Base-by-base conservation (phyloP, 140 eudicot species). In the Eryngium alpinum region DNA sequence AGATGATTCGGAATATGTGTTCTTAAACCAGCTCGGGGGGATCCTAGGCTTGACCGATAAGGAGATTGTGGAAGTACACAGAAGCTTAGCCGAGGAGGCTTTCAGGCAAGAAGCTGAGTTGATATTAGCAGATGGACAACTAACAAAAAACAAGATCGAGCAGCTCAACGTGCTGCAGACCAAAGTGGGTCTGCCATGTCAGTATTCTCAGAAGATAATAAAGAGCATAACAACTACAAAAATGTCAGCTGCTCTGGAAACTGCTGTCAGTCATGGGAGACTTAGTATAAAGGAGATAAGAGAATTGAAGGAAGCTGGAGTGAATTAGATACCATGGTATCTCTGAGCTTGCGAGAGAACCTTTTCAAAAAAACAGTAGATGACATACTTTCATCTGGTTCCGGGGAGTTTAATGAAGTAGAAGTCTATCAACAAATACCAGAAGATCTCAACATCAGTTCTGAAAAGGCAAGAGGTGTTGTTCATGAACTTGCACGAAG, bases 351-450 rank as follows among this genome's bases (percentile, higher is more conserved):
- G 76, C 84, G 97, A 44, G 90, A 93, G 83, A 90, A 87, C 81
- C 96, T 93, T 24, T 93, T 85, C 57, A 91, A 90, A 84, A 96
- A 93, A 81, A 88, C 94, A 0, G 84, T 96, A 13, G 97, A 90
- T 82, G 90, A 88, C 66, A 88, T 96, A 56, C 90, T 96, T 82
- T 91, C 98, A 31, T 91, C 98, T 0, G 99, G 99, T 79, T 91
- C 99, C 0, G 99, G 99, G 27, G 99, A 96, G 84, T 93, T 96
- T 57, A 92, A 93, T 79, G 97, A 87, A 57, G 94, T 90, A 79
- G 98, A 93, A 81, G 97, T 93, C 49, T 96, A 90, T 74, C 85
- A 91, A 78, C 93, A 91, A 78, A 91, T 96, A n/a, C 99, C 99
- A 0, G 83, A 86, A 66, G 98, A 96, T 88, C 93, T 96, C 22